phyloP scores from a whole-genome alignment of 2,329 filamentous ascomycete species.

The Plenodomus lindquistii region DNA sequence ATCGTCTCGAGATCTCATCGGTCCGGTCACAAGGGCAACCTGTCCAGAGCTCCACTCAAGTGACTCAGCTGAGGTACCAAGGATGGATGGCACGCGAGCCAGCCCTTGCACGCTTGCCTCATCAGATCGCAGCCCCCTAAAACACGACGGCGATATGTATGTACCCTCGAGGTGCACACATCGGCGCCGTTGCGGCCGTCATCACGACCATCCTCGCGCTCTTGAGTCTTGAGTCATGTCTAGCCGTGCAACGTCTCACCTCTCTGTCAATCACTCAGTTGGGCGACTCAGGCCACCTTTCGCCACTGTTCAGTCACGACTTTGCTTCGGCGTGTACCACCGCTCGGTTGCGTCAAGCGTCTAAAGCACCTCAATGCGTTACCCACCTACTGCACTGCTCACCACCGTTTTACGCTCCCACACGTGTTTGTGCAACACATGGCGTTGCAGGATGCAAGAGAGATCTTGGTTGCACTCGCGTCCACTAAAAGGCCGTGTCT shows the following conservation, averaged over 20 bases:
- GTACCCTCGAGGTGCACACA: no score
- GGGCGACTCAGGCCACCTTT: conserved; percentile 8
- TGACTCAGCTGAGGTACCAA: background rate
- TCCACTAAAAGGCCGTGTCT: conserved; percentile 3
- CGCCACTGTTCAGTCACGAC: background rate
- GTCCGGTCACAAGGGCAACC: conserved; percentile 8
- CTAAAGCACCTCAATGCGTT: conserved; percentile 1
- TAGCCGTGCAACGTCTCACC: background rate
- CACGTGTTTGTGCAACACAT: conserved; percentile 6
- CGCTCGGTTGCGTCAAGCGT: conserved; percentile 5
- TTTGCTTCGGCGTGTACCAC: background rate
- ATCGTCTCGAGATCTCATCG: conserved; percentile 18
- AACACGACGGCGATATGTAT: no score
- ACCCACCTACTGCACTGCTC: background rate
- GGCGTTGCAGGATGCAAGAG: conserved; percentile 4
- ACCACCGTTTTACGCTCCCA: conserved; percentile 9
- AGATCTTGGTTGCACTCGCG: conserved; percentile 7
- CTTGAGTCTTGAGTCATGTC: background rate
- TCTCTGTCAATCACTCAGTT: background rate
- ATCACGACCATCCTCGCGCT: background rate
- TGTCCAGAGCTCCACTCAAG: no score
- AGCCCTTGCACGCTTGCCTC: background rate
- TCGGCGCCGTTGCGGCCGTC: no score
- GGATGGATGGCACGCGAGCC: no score
- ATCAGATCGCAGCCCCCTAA: no score